phyloP scores from a whole-genome alignment of 768 basidiomycete species.

The Phaeotremella fagi region DNA sequence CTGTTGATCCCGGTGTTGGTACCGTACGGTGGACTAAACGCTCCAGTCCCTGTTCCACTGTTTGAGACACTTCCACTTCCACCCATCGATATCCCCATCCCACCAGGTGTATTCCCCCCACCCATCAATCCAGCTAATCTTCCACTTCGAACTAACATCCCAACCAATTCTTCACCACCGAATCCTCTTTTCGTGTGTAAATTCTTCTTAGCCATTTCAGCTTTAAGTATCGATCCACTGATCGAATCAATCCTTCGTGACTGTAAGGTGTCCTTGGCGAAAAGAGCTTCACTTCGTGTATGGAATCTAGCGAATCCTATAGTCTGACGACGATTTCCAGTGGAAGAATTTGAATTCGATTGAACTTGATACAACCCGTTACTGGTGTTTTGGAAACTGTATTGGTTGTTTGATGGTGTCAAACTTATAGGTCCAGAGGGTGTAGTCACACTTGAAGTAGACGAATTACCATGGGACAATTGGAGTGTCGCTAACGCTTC shows the following conservation, averaged over 20 bases:
- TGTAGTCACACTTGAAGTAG: conserved; percentile 36
- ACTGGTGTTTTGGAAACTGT: conserved; percentile 16
- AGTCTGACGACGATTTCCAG: conserved; percentile 79
- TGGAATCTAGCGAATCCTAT: conserved; percentile 98
- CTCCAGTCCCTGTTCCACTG: no score
- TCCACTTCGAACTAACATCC: conserved; percentile 34
- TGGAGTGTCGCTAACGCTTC: conserved; percentile 37
- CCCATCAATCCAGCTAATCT: conserved; percentile 27
- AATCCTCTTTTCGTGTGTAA: conserved; percentile 89
- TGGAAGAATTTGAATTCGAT: conserved; percentile 18
- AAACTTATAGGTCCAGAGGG: conserved; percentile 34
- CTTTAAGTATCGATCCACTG: conserved; percentile 87
- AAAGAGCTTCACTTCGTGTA: conserved; percentile 76
- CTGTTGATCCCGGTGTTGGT: no score
- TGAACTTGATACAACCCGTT: conserved; percentile 7
- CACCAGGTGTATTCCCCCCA: neutral
- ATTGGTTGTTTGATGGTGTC: conserved; percentile 24
- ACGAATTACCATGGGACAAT: conserved; percentile 8
- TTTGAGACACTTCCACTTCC: neutral
- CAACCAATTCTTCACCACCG: conserved; percentile 53
- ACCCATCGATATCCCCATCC: neutral
- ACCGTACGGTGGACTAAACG: no score
- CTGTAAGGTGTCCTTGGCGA: conserved; percentile 80
- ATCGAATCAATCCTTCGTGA: conserved; percentile 87
- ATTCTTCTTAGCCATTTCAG: conserved; percentile 99